Conservation (phyloP, 768 basidiomycete species). For the Suillus clintonianus region DNA sequence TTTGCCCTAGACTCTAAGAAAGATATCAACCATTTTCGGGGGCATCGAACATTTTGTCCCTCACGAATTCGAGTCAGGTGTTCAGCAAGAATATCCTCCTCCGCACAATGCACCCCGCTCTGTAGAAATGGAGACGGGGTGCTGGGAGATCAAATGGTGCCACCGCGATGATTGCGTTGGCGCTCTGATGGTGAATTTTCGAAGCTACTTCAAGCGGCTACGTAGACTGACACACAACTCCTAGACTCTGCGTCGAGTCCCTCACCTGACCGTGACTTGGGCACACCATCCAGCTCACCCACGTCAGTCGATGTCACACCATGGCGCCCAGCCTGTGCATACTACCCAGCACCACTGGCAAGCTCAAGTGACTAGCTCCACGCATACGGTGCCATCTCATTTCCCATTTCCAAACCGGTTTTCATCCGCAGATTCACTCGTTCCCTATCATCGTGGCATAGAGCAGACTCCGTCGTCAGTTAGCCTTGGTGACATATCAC, state of each 20-base stretch:
- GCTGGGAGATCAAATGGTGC: constrained; percentile 81
- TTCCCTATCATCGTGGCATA: neutral
- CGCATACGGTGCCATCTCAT: constrained; percentile 11
- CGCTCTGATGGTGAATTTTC: constrained; percentile 62
- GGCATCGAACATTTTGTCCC: constrained; percentile 56
- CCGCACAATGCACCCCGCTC: constrained; percentile 63
- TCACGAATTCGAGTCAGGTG: constrained; percentile 23
- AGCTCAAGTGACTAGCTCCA: constrained; percentile 8
- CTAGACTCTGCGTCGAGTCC: constrained; percentile 69
- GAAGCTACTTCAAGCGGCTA: constrained; percentile 2
- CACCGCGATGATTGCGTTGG: constrained; percentile 74
- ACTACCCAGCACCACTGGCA: constrained; percentile 19
- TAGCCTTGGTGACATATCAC: constrained; percentile 6
- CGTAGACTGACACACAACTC: neutral
- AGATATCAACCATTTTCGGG: constrained; percentile 63
- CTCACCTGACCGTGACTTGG: constrained; percentile 78
- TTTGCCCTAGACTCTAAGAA: constrained; percentile 47
- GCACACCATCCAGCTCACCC: constrained; percentile 58
- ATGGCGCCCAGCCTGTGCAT: constrained; percentile 11
- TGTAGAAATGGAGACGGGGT: constrained; percentile 54
- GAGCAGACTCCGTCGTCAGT: neutral
- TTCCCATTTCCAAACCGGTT: constrained; percentile 21
- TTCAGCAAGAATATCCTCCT: constrained; percentile 33
- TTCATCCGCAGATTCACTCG: constrained; percentile 12
- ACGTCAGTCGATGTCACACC: constrained; percentile 17